Evolutionary conservation across 176 grass and related monocot species (phyloP), one percentile per base, ranked within the genome.

Genomic region (Oryza meyeriana): DNA sequence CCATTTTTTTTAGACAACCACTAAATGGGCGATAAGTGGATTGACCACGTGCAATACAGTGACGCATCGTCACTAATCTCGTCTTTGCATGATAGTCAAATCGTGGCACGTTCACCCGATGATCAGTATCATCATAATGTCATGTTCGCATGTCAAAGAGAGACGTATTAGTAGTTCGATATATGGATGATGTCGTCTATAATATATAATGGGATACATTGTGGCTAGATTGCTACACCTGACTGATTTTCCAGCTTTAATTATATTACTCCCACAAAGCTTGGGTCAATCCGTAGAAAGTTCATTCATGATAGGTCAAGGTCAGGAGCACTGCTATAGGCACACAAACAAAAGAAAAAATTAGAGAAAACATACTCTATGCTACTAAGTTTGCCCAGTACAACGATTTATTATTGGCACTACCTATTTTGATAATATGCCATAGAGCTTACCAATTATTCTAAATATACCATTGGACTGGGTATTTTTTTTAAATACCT

Each of bases 191-290:
- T 11, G 71, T 30, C 26, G 64, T 52, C 26, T 29, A 58, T 41
- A 9, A 58, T 41, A 9, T 35, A 61, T 36, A 29, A 48, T 69
- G 76, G 77, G 69, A 39, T 26, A 39, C 10, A 74, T 62, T 88
- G 47, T 79, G 71, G 31, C 0, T 77, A 28, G 86, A 88, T 80
- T 63, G 64, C 31, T 80, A 80, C 76, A 33, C 1, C 30, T 18
- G 36, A 47, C 68, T 68, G 25, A 12, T 32, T 52, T 25, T 22
- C 22, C 2, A 59, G 34, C 62, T 55, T 55, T 22, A 55, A 55
- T 55, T 47, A 47, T 47, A 47, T 47, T 55, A 55, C 50, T 75
- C 70, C 24, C 70, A 84, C 50, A 41, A 25, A 61, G 36, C 30
- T 13, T 3, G n/a, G 47, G 26, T 71, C 44, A 13, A 79, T 57